Evolutionary conservation across 371 early-diverging fungal genomes (phyloP), one percentile per base, ranked within the genome.

Genomic region (Gilbertella persicaria): DNA sequence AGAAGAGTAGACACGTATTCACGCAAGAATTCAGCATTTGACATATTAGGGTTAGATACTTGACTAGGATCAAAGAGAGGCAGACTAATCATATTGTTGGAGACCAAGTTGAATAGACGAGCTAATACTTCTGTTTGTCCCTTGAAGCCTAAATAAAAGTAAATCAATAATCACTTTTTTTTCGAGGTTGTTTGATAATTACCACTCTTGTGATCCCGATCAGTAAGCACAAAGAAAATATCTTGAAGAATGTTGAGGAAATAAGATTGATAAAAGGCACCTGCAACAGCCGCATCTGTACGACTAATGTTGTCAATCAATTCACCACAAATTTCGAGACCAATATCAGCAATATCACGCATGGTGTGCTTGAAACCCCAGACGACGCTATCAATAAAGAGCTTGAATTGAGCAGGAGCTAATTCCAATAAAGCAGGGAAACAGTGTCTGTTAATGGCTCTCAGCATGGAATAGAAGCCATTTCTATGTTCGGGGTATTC

Each of bases 351-450:
- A 70, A 99, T 95, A 65, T 99, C 98, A 56, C 97, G 86, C 90
- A 93, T 91, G 1, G 97, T 95, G 72, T 99, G 99, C 79, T 98
- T 98, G 81, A 98, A 94, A n/a, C 89, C 96, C 97, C 98, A 98
- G 19, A 97, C 91, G 50, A 97, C 84, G 57, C 92, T 89, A 78
- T 96, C 94, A 49, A 91, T 79, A 64, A 96, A 78, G 21, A 96
- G 80, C 58, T 92, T 92, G 78, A 98, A 94, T 67, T 90, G 90
- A 14, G 83, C 82, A 28, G 90, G 77, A 4, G 92, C 89, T 35
- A 97, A 77, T 50, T 78, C 82, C 53, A 97, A 63, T 36, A 96
- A 73, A 2, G 96, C 96, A 57, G 75, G 82, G 83, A 99, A 99
- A 73, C 97, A 97, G 63, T 85, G 71, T 45, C 76, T 73, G 61